Conservation (phyloP, 768 basidiomycete genomes). For the Hemileccinum rubropunctum region DNA sequence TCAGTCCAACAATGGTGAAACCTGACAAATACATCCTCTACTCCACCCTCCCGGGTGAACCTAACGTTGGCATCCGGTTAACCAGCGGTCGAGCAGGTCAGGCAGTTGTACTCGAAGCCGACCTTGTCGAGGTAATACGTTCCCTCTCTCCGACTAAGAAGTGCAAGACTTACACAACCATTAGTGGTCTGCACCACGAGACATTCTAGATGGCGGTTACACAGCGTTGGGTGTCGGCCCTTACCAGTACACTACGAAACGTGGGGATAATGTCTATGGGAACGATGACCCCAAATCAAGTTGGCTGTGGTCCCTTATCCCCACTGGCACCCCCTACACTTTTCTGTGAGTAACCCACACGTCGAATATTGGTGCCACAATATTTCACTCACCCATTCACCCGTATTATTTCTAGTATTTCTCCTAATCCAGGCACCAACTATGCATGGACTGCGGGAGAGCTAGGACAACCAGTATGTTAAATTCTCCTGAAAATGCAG, state of each 20-base stretch:
- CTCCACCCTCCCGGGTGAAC: neutral
- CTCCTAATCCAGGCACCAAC: too few relatives aligned
- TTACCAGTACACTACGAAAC: neutral
- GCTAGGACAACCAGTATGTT: too few relatives aligned
- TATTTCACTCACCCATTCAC: too few relatives aligned
- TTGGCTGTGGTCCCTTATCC: neutral
- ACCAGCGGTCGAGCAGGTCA: neutral
- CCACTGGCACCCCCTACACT: neutral
- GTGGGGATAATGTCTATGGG: neutral
- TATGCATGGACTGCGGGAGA: too few relatives aligned
- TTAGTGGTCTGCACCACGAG: neutral
- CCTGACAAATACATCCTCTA: neutral
- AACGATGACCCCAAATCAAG: neutral
- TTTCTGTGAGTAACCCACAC: too few relatives aligned
- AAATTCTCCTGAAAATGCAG: too few relatives aligned
- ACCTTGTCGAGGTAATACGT: slow-evolving; percentile 2
- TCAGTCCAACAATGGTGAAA: neutral
- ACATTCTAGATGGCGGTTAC: neutral
- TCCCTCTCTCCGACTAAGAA: neutral
- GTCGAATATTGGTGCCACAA: too few relatives aligned
- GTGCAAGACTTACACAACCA: neutral
- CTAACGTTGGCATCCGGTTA: neutral
- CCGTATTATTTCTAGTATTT: too few relatives aligned
- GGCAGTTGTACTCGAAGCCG: neutral
- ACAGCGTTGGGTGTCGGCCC: neutral